These are phyloP conservation scores for Schizosaccharomyces japonicus DNA, from an alignment of 805 yeast species.

Conservation along the genomic window DNA sequence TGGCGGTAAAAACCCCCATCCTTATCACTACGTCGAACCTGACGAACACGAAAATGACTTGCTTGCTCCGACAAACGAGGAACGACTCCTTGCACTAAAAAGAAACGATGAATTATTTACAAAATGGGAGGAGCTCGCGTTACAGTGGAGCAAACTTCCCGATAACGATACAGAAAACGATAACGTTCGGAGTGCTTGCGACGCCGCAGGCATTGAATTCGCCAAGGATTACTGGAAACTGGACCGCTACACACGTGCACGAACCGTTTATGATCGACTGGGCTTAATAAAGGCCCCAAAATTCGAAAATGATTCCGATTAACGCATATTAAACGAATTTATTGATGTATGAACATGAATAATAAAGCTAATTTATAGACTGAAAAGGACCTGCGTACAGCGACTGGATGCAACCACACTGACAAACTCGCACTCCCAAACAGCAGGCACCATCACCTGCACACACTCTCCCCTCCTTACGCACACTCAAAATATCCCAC, in stretches of 20 bases:
- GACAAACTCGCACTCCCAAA: too few relatives aligned
- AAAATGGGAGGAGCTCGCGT: slow-evolving; percentile 38
- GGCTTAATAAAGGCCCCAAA: slow-evolving; percentile 49
- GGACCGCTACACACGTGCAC: slow-evolving; percentile 65
- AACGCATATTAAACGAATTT: too few relatives aligned
- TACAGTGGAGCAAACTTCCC: slow-evolving; percentile 39
- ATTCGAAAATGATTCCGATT: too few relatives aligned
- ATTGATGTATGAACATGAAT: too few relatives aligned
- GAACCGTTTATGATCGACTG: slow-evolving; percentile 54
- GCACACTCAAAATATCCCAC: too few relatives aligned
- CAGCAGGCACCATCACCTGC: too few relatives aligned
- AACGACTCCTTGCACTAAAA: slow-evolving; percentile 21
- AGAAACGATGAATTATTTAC: slow-evolving; percentile 34
- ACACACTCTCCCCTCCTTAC: too few relatives aligned
- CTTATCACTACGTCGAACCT: slow-evolving; percentile 40
- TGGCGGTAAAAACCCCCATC: slow-evolving; percentile 48
- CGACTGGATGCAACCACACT: too few relatives aligned
- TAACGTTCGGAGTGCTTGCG: slow-evolving; percentile 16
- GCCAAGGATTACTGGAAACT: slow-evolving; percentile 38
- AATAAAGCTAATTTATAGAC: too few relatives aligned
- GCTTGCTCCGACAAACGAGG: slow-evolving; percentile 21
- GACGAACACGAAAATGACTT: slow-evolving; percentile 30
- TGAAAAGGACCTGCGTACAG: too few relatives aligned
- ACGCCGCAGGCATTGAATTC: slow-evolving; percentile 27
- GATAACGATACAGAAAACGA: slow-evolving; percentile 20